A percentile compares a stretch with the other conserved stretches of the same genome.
These are phyloP conservation scores for Camelina neglecta DNA, from an alignment of 345 rosid species.

Conservation along the genomic window DNA sequence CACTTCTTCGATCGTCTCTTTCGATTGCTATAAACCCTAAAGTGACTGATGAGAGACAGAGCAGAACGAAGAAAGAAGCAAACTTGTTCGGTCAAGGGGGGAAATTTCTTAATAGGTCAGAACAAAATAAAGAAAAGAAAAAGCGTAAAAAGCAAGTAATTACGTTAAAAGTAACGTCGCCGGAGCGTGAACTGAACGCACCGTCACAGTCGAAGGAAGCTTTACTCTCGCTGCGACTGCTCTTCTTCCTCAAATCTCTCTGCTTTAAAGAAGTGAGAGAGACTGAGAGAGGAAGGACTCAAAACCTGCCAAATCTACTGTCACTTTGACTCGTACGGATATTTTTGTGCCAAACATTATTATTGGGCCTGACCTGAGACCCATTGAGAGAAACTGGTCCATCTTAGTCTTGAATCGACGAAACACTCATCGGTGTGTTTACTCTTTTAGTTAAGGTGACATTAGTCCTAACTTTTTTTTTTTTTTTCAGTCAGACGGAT, in stretches of 20 bases:
- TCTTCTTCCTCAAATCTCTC: not conserved
- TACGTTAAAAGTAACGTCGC: not conserved
- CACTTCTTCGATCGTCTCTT: not conserved
- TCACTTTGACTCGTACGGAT: not conserved
- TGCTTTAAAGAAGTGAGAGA: not conserved
- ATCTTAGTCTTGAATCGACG: not conserved
- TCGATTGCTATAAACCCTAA: not conserved
- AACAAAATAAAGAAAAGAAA: not conserved
- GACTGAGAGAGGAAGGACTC: not conserved
- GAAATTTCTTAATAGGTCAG: not conserved
- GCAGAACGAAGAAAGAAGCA: not conserved
- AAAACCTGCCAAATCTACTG: not conserved
- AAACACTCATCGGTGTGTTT: not conserved
- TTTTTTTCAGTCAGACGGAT: too few relatives aligned
- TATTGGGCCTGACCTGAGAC: not conserved
- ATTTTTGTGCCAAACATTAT: not conserved
- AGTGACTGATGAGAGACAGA: not conserved
- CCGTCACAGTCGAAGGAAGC: not conserved
- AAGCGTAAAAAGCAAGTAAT: conserved; percentile 10
- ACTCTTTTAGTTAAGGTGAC: not conserved
- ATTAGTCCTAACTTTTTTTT: too few relatives aligned
- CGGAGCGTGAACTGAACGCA: conserved; percentile 19
- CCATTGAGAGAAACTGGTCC: not conserved
- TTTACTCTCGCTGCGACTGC: conserved; percentile 5
- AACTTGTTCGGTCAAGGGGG: not conserved